Conservation (phyloP, 352 stramenopile species). For the Phytophthora fragariaefolia region DNA sequence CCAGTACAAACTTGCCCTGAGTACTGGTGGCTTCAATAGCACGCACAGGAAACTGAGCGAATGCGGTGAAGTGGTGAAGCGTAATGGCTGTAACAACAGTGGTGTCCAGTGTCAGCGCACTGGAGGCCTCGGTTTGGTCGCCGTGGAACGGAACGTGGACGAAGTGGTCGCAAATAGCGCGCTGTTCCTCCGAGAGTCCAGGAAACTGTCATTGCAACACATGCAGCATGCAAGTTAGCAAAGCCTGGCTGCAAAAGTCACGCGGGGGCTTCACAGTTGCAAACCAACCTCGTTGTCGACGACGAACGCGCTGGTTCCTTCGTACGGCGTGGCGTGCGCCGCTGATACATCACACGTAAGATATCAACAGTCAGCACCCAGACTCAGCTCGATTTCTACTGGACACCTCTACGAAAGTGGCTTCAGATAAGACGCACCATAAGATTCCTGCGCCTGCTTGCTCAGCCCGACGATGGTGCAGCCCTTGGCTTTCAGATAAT, state of each 20-base stretch:
- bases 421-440: constrained; percentile 32
- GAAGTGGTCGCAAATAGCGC: constrained; percentile 72
- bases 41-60: constrained; percentile 63
- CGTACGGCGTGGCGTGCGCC: constrained; percentile 54
- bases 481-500: constrained; percentile 60
- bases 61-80: constrained; percentile 73
- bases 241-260: background rate
- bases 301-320: constrained; percentile 71
- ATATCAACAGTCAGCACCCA: constrained; percentile 13
- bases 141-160: constrained; percentile 67
- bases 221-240: constrained; percentile 1
- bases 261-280: background rate
- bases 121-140: constrained; percentile 45
- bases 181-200: constrained; percentile 62
- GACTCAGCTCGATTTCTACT: background rate
- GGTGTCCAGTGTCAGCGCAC: constrained; percentile 52
- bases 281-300: constrained; percentile 72
- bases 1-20: constrained; percentile 81
- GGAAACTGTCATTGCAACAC: constrained; percentile 33
- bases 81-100: constrained; percentile 72
- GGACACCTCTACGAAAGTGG: constrained; percentile 3
- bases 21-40: constrained; percentile 67
- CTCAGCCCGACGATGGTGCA: constrained; percentile 72
- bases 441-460: constrained; percentile 25
- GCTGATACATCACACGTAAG: constrained; percentile 40